These are phyloP conservation scores for Kwoniella mangroviensis DNA, from an alignment of 768 basidiomycete species.

Conservation along the genomic window DNA sequence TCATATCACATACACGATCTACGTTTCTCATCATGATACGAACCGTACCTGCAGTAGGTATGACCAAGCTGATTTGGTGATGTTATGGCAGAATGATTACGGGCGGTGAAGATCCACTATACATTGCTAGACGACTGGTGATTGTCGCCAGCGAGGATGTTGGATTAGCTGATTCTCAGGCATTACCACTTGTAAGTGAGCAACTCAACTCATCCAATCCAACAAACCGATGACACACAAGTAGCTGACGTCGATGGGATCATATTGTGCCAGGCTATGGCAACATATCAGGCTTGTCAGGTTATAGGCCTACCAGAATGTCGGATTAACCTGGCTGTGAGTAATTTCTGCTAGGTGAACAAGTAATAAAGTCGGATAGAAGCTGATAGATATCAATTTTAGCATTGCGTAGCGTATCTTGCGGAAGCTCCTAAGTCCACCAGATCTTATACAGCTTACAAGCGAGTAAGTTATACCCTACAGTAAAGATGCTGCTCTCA, in stretches of 20 bases:
- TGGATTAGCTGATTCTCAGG: slow-evolving; percentile 77
- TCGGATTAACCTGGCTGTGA: slow-evolving; percentile 55
- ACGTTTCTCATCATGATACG: background rate
- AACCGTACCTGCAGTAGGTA: too few relatives aligned
- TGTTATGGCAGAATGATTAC: slow-evolving; percentile 67
- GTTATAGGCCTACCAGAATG: slow-evolving; percentile 55
- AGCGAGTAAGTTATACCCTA: slow-evolving; percentile 55
- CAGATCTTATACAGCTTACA: slow-evolving; percentile 77
- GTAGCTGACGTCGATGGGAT: too few relatives aligned
- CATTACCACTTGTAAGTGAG: slow-evolving; percentile 69
- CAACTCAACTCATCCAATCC: background rate
- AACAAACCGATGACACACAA: background rate
- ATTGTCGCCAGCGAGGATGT: slow-evolving; percentile 86
- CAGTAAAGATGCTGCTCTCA: too few relatives aligned
- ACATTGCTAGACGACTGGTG: slow-evolving; percentile 71
- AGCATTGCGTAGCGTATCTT: slow-evolving; percentile 74
- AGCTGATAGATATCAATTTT: background rate
- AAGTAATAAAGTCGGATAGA: background rate
- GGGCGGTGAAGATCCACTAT: slow-evolving; percentile 80
- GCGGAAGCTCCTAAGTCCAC: slow-evolving; percentile 83
- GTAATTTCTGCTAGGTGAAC: slow-evolving; percentile 8
- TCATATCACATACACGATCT: background rate
- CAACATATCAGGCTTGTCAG: slow-evolving; percentile 60
- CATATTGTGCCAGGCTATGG: slow-evolving; percentile 50
- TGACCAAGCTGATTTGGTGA: background rate